A percentile compares a stretch with the other conserved stretches of the same genome.
Evolutionary conservation across 2,329 filamentous ascomycete species (phyloP).

Genomic region (Clonostachys rhizophaga): DNA sequence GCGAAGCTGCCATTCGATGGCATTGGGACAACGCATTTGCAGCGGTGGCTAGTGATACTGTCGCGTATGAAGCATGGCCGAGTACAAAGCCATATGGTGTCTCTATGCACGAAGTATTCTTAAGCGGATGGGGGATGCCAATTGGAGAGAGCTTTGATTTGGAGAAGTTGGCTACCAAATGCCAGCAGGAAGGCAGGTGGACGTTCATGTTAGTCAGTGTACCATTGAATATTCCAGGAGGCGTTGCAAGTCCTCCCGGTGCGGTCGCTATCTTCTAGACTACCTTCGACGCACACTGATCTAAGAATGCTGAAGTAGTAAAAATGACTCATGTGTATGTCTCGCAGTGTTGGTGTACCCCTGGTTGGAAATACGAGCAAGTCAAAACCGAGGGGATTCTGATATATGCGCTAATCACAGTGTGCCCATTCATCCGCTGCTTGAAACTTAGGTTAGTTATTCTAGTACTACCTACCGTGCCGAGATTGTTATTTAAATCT

Average conservation of each 20-base stretch:
- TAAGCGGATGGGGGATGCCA: slow-evolving; percentile 43
- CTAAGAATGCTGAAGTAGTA: no score
- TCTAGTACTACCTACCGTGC: no score
- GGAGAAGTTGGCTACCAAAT: slow-evolving; percentile 30
- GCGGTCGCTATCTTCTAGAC: slow-evolving; percentile 32
- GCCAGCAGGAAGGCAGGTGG: slow-evolving; percentile 45
- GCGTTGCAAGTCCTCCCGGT: slow-evolving; percentile 37
- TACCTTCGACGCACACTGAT: no score
- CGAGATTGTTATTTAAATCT: no score
- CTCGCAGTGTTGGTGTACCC: no score
- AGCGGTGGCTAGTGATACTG: slow-evolving; percentile 37
- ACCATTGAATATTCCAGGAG: slow-evolving; percentile 41
- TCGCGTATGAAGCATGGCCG: slow-evolving; percentile 31
- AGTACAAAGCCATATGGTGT: background rate
- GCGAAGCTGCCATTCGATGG: slow-evolving; percentile 31
- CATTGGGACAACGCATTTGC: slow-evolving; percentile 40
- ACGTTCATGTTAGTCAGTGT: slow-evolving; percentile 43
- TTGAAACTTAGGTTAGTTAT: no score
- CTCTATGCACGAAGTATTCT: slow-evolving; percentile 36
- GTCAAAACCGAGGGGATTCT: no score
- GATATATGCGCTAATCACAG: no score
- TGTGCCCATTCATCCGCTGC: no score
- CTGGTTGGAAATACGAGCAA: no score
- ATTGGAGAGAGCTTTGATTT: slow-evolving; percentile 15
- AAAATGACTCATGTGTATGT: no score